Evolutionary conservation across 768 basidiomycete species (phyloP).

Genomic region (Nidula microcarpa): DNA sequence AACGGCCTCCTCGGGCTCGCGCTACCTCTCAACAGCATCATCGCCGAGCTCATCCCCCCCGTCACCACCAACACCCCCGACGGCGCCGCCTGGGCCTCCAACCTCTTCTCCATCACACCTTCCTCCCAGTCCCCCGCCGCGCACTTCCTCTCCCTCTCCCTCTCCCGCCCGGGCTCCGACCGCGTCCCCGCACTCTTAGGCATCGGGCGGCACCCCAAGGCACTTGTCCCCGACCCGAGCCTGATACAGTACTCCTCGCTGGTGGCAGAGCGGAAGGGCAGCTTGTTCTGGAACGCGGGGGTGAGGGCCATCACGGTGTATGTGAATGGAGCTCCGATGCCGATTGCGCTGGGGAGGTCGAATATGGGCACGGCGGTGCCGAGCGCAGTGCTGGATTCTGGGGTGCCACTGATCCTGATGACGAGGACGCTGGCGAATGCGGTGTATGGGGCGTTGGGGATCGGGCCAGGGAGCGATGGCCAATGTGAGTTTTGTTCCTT

Average conservation of each 20-base stretch:
- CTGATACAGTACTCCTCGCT: slow-evolving; percentile 47
- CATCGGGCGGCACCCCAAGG: slow-evolving; percentile 63
- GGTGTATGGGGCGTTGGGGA: slow-evolving; percentile 73
- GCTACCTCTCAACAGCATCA: slow-evolving; percentile 69
- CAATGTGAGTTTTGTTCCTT: slow-evolving; percentile 45
- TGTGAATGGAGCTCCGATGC: slow-evolving; percentile 35
- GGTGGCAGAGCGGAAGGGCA: slow-evolving; percentile 34
- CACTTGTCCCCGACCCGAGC: slow-evolving; percentile 49
- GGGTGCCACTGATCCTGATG: slow-evolving; percentile 64
- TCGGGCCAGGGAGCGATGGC: slow-evolving; percentile 56
- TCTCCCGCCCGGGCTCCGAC: slow-evolving; percentile 63
- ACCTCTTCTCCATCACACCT: slow-evolving; percentile 69
- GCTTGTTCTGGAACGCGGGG: slow-evolving; percentile 60
- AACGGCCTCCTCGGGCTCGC: slow-evolving; percentile 74
- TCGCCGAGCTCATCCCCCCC: slow-evolving; percentile 48
- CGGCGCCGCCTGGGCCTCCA: slow-evolving; percentile 66
- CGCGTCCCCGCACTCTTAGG: slow-evolving; percentile 58
- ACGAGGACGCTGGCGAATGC: slow-evolving; percentile 61
- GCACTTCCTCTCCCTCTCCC: slow-evolving; percentile 65
- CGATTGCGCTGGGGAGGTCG: slow-evolving; percentile 37
- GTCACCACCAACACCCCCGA: slow-evolving; percentile 48
- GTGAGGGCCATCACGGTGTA: slow-evolving; percentile 62
- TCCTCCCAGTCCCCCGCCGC: slow-evolving; percentile 44
- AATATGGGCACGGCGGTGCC: slow-evolving; percentile 43
- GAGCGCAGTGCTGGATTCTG: slow-evolving; percentile 70